Conservation (phyloP, 805 yeast genomes). For the Saturnispora dispora region DNA sequence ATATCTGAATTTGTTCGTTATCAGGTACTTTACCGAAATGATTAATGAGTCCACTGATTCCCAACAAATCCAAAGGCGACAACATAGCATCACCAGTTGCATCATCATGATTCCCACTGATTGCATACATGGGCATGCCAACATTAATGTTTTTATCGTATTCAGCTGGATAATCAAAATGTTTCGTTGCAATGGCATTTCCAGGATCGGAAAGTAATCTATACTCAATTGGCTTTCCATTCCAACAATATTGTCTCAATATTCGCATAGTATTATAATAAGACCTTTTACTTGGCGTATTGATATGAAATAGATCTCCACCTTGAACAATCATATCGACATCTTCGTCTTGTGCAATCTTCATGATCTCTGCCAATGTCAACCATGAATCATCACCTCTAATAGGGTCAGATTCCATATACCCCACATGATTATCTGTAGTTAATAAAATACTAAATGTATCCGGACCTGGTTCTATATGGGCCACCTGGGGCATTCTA, state of each 20-base stretch:
- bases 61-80: conserved; percentile 77
- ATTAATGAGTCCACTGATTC: conserved; percentile 75
- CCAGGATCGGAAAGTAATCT: conserved; percentile 76
- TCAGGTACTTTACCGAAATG: conserved; percentile 80
- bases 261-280: conserved; percentile 73
- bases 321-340: conserved; percentile 87
- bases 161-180: conserved; percentile 67
- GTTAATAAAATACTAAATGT: conserved; percentile 75
- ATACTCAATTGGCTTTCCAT: conserved; percentile 80
- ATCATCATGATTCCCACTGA: conserved; percentile 95
- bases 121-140: conserved; percentile 83
- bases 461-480: conserved; percentile 44
- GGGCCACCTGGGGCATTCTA: conserved; percentile 32
- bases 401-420: conserved; percentile 79
- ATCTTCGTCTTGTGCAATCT: conserved; percentile 55
- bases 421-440: conserved; percentile 96
- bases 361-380: conserved; percentile 78
- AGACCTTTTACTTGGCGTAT: conserved; percentile 82
- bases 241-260: conserved; percentile 64
- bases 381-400: conserved; percentile 85
- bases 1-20: conserved; percentile 61
- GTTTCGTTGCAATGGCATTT: conserved; percentile 45
- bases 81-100: conserved; percentile 79
- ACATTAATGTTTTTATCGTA: conserved; percentile 88
- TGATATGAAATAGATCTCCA: conserved; percentile 88